Conservation (phyloP, 1,284 basidiomycete species). For the Cystobasidium pallidum region DNA sequence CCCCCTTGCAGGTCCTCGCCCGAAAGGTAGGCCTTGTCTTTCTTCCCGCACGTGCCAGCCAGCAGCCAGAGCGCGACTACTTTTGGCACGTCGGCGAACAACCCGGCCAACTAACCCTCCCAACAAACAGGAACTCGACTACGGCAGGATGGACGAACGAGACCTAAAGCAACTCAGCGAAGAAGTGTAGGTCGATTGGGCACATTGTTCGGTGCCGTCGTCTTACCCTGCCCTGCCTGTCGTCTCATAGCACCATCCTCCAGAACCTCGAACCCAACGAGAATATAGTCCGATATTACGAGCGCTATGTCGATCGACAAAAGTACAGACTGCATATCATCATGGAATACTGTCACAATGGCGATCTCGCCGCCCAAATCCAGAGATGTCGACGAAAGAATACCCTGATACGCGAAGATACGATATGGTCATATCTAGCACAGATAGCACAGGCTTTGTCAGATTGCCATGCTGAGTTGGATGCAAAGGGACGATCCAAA, state of each 20-base stretch:
- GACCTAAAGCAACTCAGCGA: constrained; percentile 93
- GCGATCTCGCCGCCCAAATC: constrained; percentile 85
- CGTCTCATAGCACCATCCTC: constrained; percentile 76
- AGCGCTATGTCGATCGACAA: constrained; percentile 86
- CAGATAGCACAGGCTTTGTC: constrained; percentile 89
- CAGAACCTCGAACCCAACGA: constrained; percentile 85
- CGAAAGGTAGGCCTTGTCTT: constrained; percentile 10
- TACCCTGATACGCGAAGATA: constrained; percentile 74
- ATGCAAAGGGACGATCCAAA: constrained; percentile 49
- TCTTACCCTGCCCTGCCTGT: background rate
- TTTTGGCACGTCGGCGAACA: background rate
- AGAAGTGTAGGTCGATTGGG: constrained; percentile 77
- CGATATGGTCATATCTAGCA: constrained; percentile 91
- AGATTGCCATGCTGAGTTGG: constrained; percentile 72
- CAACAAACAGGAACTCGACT: constrained; percentile 86
- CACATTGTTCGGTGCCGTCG: background rate
- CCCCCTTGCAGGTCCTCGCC: constrained; percentile 24
- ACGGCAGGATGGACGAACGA: constrained; percentile 88
- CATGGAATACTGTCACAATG: constrained; percentile 96
- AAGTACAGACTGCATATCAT: constrained; percentile 89
- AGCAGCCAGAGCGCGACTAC: constrained; percentile 22
- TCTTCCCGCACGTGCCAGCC: background rate
- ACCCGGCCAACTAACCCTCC: background rate
- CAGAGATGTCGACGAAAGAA: constrained; percentile 70
- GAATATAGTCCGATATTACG: constrained; percentile 92